phyloP scores from a whole-genome alignment of 1,284 basidiomycete species.

The Somion occarium region DNA sequence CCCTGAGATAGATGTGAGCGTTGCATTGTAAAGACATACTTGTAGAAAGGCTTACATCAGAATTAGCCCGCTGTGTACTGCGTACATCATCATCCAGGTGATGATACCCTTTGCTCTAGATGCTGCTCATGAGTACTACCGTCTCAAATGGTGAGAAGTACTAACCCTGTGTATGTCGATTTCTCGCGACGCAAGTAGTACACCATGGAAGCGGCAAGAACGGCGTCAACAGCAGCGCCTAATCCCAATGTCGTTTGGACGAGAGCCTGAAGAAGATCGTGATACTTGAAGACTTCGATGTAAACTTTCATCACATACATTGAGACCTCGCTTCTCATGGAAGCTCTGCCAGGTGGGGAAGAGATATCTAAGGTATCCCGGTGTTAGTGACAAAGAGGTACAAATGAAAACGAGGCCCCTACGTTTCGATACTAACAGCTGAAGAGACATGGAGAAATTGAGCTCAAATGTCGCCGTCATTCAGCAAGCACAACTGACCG shows the following conservation, averaged over 20 bases:
- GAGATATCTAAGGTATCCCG: background rate
- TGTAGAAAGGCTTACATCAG: background rate
- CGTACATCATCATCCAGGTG: background rate
- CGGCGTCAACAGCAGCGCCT: background rate
- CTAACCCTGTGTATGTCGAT: background rate
- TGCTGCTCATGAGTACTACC: background rate
- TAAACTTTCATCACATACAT: background rate
- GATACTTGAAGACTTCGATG: too few relatives aligned
- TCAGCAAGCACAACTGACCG: background rate
- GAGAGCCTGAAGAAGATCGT: too few relatives aligned
- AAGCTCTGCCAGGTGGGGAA: background rate
- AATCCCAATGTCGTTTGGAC: background rate
- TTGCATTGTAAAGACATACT: background rate
- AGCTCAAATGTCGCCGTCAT: background rate
- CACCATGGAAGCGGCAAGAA: background rate
- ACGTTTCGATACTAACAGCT: background rate
- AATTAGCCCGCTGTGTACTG: background rate
- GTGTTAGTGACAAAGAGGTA: background rate
- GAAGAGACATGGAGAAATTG: background rate
- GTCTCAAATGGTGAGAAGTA: too few relatives aligned
- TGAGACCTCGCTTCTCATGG: background rate
- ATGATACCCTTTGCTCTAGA: background rate
- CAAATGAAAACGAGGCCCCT: background rate
- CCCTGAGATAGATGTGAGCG: background rate
- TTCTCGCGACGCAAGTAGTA: background rate